Conservation (phyloP, 352 stramenopile genomes). For the Phytophthora hibernalis region DNA sequence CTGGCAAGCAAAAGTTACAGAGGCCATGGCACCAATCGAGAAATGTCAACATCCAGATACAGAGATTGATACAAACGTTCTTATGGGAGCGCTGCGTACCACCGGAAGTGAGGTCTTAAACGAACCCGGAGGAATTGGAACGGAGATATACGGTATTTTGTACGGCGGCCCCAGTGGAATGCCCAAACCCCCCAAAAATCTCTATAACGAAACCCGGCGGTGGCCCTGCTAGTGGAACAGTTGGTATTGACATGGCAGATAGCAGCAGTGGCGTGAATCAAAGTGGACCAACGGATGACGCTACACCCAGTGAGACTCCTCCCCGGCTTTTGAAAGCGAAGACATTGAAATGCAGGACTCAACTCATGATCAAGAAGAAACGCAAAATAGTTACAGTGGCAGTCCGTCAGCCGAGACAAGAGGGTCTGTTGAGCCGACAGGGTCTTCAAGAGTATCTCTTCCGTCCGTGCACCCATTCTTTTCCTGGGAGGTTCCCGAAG, state of each 20-base stretch:
- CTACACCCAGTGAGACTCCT: background rate
- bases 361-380: slow-evolving; percentile 9
- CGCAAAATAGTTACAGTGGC: slow-evolving; percentile 2
- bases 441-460: slow-evolving; percentile 27
- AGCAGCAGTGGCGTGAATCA: slow-evolving; percentile 2
- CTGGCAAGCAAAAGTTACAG: slow-evolving; percentile 26
- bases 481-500: slow-evolving; percentile 18
- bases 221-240: background rate
- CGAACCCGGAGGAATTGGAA: slow-evolving; percentile 46
- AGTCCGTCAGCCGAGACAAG: slow-evolving; percentile 3
- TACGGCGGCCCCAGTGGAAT: slow-evolving; percentile 23
- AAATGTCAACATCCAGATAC: background rate
- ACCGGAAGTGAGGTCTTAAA: slow-evolving; percentile 32
- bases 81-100: slow-evolving; percentile 3
- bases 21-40: slow-evolving; percentile 3
- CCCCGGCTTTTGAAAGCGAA: background rate
- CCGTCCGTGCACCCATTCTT: slow-evolving; percentile 43
- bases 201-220: background rate
- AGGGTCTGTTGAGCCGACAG: background rate
- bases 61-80: slow-evolving; percentile 3
- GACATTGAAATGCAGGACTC: slow-evolving; percentile 18
- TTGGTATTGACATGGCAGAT: slow-evolving; percentile 27
- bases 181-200: background rate
- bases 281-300: slow-evolving; percentile 3
- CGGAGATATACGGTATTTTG: slow-evolving; percentile 34